Evolutionary conservation across 148 eudicot genomes (phyloP).

Genomic region (Euryodendron excelsum): DNA sequence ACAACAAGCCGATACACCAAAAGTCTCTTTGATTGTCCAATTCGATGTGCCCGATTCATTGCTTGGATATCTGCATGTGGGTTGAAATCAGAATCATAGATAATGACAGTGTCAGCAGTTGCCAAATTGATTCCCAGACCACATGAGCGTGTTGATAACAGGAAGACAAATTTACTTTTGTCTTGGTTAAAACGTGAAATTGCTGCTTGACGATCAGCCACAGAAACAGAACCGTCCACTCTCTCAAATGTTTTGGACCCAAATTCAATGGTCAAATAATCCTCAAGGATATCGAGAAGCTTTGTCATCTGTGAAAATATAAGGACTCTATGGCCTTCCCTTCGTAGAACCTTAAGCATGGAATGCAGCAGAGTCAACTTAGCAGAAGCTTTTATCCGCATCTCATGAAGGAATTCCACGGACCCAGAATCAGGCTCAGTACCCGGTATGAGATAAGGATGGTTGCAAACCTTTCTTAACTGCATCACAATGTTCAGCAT

Average conservation of each 20-base stretch:
- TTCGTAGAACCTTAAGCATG: slow-evolving; percentile 77
- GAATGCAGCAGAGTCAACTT: slow-evolving; percentile 89
- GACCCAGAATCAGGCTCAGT: slow-evolving; percentile 96
- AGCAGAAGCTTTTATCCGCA: slow-evolving; percentile 98
- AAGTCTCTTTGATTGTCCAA: slow-evolving; percentile 90
- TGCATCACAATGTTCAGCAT: slow-evolving; percentile 99
- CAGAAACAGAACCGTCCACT: slow-evolving; percentile 97
- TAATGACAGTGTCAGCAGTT: slow-evolving; percentile 95
- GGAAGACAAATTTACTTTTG: slow-evolving; percentile 85
- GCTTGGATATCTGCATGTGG: slow-evolving; percentile 99
- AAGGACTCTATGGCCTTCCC: slow-evolving; percentile 91
- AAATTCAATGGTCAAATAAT: slow-evolving; percentile 83
- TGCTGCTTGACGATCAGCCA: slow-evolving; percentile 85
- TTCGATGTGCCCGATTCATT: slow-evolving; percentile 99
- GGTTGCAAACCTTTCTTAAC: slow-evolving; percentile 93
- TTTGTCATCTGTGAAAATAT: slow-evolving; percentile 98
- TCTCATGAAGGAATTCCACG: slow-evolving; percentile 87
- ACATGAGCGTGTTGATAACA: slow-evolving; percentile 92
- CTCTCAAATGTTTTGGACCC: slow-evolving; percentile 92
- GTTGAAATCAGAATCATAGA: slow-evolving; percentile 96
- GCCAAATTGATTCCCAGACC: slow-evolving; percentile 99
- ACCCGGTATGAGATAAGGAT: slow-evolving; percentile 95
- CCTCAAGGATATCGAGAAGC: slow-evolving; percentile 95
- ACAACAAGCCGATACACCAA: slow-evolving; percentile 94
- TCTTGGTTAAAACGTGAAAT: slow-evolving; percentile 96